These are phyloP conservation scores for rapeseed (Brassica napus) DNA, from an alignment of 345 rosid genomes.

Conservation along the genomic window DNA sequence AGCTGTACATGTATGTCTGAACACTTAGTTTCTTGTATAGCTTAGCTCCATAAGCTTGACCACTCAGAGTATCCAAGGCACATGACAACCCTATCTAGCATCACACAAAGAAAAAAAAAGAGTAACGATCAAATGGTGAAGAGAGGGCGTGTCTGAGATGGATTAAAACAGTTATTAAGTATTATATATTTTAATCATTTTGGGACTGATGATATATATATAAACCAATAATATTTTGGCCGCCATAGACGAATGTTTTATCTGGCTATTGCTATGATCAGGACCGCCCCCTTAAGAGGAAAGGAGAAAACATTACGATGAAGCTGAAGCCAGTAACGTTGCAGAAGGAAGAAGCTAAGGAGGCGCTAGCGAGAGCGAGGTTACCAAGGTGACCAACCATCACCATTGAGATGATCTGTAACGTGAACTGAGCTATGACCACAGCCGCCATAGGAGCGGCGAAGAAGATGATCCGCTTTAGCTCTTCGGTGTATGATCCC, in stretches of 20 bases:
- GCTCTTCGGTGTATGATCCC: conserved; percentile 43
- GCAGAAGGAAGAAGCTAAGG: conserved; percentile 57
- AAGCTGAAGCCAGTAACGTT: conserved; percentile 56
- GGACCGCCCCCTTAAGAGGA: background rate
- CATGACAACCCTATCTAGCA: conserved; percentile 72
- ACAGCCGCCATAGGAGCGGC: conserved; percentile 82
- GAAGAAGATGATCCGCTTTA: conserved; percentile 47
- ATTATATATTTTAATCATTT: too few relatives aligned
- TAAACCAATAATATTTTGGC: background rate
- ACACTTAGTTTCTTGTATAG: conserved; percentile 54
- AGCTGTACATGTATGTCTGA: conserved; percentile 62
- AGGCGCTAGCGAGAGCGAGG: conserved; percentile 60
- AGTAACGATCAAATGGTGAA: background rate
- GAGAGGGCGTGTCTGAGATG: background rate
- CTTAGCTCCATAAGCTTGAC: conserved; percentile 83
- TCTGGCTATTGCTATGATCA: background rate
- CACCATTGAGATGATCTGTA: conserved; percentile 37
- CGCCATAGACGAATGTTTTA: background rate
- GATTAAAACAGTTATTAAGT: too few relatives aligned
- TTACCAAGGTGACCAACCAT: conserved; percentile 43
- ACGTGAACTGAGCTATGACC: conserved; percentile 51
- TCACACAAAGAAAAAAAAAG: background rate
- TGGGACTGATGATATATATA: too few relatives aligned
- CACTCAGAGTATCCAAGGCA: conserved; percentile 75
- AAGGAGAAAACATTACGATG: conserved; percentile 26